Evolutionary conservation across 805 yeast genomes (phyloP).

Genomic region (Hagleromyces aurorensis): DNA sequence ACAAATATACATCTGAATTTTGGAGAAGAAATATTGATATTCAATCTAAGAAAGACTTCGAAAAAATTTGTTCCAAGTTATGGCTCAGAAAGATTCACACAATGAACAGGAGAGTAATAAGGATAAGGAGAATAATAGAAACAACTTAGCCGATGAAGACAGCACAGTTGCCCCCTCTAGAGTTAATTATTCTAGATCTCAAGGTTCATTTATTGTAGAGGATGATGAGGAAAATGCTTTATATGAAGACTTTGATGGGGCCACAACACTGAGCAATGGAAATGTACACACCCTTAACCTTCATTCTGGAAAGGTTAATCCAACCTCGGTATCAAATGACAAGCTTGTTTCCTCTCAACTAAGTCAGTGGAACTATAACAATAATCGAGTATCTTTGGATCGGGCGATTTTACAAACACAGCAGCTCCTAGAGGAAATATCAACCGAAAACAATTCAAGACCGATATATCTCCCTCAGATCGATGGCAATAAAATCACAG

Average conservation of each 20-base stretch:
- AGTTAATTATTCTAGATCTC: slow-evolving; percentile 10
- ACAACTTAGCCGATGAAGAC: slow-evolving; percentile 9
- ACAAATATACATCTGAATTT: too few relatives aligned
- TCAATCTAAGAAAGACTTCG: too few relatives aligned
- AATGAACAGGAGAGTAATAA: slow-evolving; percentile 1
- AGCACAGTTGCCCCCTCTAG: slow-evolving; percentile 8
- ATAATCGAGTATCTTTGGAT: slow-evolving; percentile 57
- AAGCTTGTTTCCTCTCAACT: slow-evolving; percentile 34
- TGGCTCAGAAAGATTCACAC: slow-evolving; percentile 2
- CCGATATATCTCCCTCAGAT: slow-evolving; percentile 57
- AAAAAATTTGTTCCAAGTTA: too few relatives aligned
- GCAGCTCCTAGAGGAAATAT: slow-evolving; percentile 43
- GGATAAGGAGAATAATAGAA: too few relatives aligned
- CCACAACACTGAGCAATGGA: slow-evolving; percentile 8
- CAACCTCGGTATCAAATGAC: slow-evolving; percentile 17
- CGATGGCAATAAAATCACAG: slow-evolving; percentile 25
- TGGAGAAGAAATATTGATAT: too few relatives aligned
- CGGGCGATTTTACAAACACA: slow-evolving; percentile 49
- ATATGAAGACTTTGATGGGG: slow-evolving; percentile 10
- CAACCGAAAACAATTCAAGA: slow-evolving; percentile 47
- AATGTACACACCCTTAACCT: slow-evolving; percentile 7
- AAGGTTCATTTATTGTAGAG: slow-evolving; percentile 11
- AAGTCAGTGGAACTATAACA: slow-evolving; percentile 70
- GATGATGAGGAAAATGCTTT: slow-evolving; percentile 5
- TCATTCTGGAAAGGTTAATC: too few relatives aligned